phyloP scores from a whole-genome alignment of 2,329 filamentous ascomycete species.

The Akanthomyces muscarius region DNA sequence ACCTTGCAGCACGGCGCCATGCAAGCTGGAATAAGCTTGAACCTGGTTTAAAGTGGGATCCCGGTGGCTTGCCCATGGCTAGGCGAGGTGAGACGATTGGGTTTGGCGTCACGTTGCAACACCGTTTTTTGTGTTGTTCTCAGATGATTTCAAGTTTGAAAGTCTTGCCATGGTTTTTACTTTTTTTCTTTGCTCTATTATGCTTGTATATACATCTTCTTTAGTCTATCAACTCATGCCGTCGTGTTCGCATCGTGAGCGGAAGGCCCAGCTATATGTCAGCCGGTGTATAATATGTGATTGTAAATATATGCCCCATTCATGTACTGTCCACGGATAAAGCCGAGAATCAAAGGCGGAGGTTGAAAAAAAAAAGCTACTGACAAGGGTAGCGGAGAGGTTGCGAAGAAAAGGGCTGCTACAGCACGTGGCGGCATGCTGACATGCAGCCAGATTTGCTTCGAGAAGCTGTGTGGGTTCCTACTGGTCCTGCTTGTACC shows the following conservation, averaged over 20 bases:
- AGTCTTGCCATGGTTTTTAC: not conserved
- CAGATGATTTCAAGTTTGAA: too few species aligned
- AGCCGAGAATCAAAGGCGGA: not conserved
- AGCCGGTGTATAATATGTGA: not conserved
- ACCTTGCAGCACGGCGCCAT: not conserved
- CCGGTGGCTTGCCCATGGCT: not conserved
- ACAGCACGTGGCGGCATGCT: slow-evolving; percentile 8
- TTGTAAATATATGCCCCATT: not conserved
- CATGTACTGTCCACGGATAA: not conserved
- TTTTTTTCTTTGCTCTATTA: too few species aligned
- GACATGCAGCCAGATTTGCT: not conserved
- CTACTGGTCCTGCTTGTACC: not conserved
- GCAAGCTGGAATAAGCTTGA: slow-evolving; percentile 1
- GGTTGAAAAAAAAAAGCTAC: not conserved
- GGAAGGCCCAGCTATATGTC: not conserved
- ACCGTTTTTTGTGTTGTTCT: too few species aligned
- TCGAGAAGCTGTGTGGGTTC: not conserved
- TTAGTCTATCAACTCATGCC: not conserved
- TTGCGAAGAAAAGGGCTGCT: too few species aligned
- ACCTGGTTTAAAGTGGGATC: not conserved
- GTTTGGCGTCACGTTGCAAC: not conserved
- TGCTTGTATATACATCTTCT: too few species aligned
- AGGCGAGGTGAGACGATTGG: not conserved
- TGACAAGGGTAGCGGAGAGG: not conserved
- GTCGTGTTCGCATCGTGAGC: not conserved